Percentiles rank a stretch among this genome's conserved stretches.
Conservation (phyloP, 352 stramenopile genomes). For the Phytophthora cryptogea region DNA sequence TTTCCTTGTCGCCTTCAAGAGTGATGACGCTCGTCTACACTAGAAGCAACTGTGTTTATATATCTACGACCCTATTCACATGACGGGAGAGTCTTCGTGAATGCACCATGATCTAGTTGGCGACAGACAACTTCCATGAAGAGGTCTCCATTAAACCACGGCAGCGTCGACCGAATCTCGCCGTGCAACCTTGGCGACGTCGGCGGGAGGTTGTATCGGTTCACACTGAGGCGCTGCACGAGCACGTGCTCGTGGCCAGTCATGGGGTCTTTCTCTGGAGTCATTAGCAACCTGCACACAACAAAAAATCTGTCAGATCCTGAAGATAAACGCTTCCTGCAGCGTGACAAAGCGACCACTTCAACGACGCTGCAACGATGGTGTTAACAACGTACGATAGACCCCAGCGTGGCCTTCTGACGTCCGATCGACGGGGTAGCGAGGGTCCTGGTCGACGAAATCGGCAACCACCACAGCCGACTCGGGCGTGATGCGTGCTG, state of each 20-base stretch:
- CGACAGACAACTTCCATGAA: conserved; percentile 61
- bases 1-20: not conserved
- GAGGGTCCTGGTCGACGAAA: conserved; percentile 49
- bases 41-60: too few species aligned
- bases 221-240: conserved; percentile 48
- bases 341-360: conserved; percentile 18
- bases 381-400: conserved; percentile 32
- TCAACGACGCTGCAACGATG: conserved; percentile 21
- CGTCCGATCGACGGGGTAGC: conserved; percentile 35
- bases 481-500: conserved; percentile 31
- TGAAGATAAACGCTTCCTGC: not conserved
- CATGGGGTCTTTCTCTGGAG: conserved; percentile 30
- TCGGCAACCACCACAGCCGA: conserved; percentile 49
- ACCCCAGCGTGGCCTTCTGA: conserved; percentile 25
- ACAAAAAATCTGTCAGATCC: conserved; percentile 17
- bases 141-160: conserved; percentile 67
- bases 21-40: too few species aligned
- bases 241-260: conserved; percentile 47
- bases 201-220: conserved; percentile 56
- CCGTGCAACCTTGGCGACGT: conserved; percentile 47
- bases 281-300: conserved; percentile 40
- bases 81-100: conserved; percentile 3
- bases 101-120: conserved; percentile 39
- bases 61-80: not conserved
- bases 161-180: conserved; percentile 50